These are phyloP conservation scores for Poa annua DNA, from an alignment of 176 grass and related monocot genomes.

Conservation along the genomic window DNA sequence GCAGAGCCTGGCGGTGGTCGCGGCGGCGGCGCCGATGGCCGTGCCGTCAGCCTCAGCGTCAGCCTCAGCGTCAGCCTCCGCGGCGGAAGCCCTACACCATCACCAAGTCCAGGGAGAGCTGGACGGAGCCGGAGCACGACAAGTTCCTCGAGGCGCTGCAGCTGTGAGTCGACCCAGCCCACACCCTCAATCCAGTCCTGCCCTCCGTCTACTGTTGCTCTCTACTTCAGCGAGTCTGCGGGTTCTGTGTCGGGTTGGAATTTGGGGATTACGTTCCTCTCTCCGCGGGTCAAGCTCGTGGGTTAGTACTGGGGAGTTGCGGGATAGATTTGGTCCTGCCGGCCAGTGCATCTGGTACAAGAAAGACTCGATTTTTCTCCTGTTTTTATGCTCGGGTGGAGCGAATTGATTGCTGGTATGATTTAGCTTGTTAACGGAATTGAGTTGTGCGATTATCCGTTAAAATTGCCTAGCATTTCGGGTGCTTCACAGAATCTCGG, in stretches of 20 bases:
- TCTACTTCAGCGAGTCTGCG: too few species aligned
- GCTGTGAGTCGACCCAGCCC: conserved; percentile 45
- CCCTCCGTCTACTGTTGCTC: too few species aligned
- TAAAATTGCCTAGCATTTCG: neutral
- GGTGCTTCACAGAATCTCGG: neutral
- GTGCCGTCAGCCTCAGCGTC: neutral
- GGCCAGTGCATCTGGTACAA: neutral
- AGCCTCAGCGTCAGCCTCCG: too few species aligned
- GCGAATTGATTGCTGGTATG: neutral
- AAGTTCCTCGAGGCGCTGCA: conserved; percentile 85
- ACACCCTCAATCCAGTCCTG: neutral
- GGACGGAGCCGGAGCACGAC: conserved; percentile 81
- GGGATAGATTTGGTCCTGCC: neutral
- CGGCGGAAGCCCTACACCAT: conserved; percentile 86
- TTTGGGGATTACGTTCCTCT: neutral
- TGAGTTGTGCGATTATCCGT: neutral
- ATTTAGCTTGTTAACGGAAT: neutral
- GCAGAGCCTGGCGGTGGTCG: conserved; percentile 6
- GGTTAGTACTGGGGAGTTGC: neutral
- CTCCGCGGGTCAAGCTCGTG: neutral
- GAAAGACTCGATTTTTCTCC: neutral
- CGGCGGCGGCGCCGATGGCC: conserved; percentile 52
- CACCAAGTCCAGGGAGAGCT: conserved; percentile 84
- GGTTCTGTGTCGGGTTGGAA: neutral
- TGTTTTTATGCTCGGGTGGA: neutral